phyloP scores from a whole-genome alignment of 2,329 filamentous ascomycete genomes.

The Bimuria novae-zelandiae region DNA sequence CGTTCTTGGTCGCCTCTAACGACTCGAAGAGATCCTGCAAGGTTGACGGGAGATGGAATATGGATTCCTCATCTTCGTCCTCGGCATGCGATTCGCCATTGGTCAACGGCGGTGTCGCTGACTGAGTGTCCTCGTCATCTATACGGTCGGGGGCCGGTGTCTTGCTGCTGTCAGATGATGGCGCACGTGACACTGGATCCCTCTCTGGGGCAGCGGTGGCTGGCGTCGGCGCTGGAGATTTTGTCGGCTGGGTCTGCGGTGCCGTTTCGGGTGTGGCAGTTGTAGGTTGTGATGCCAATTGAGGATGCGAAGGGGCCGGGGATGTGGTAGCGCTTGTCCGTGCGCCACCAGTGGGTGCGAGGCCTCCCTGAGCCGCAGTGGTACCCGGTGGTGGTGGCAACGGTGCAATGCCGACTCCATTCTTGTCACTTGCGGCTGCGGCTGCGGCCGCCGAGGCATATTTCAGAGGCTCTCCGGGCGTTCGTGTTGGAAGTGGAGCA shows the following conservation, averaged over 20 bases:
- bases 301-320: constrained; percentile 47
- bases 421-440: constrained; percentile 88
- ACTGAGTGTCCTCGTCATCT: constrained; percentile 42
- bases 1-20: constrained; percentile 81
- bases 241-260: constrained; percentile 49
- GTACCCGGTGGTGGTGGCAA: constrained; percentile 84
- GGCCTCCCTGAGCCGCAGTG: constrained; percentile 44
- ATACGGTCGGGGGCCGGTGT: constrained; percentile 35
- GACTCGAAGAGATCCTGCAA: constrained; percentile 89
- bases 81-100: constrained; percentile 60
- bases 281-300: constrained; percentile 46
- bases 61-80: constrained; percentile 72
- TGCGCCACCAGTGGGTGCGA: constrained; percentile 58
- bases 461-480: constrained; percentile 88
- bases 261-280: constrained; percentile 43
- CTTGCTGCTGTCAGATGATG: constrained; percentile 37
- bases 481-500: constrained; percentile 80
- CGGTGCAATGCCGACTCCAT: constrained; percentile 85
- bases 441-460: constrained; percentile 96
- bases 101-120: constrained; percentile 48
- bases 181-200: constrained; percentile 34
- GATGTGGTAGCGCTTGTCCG: constrained; percentile 63
- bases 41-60: constrained; percentile 89
- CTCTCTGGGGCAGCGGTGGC: constrained; percentile 55
- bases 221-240: constrained; percentile 57